These are phyloP conservation scores for Cunninghamia lanceolata DNA, from an alignment of 75 land plant genomes.

Conservation along the genomic window DNA sequence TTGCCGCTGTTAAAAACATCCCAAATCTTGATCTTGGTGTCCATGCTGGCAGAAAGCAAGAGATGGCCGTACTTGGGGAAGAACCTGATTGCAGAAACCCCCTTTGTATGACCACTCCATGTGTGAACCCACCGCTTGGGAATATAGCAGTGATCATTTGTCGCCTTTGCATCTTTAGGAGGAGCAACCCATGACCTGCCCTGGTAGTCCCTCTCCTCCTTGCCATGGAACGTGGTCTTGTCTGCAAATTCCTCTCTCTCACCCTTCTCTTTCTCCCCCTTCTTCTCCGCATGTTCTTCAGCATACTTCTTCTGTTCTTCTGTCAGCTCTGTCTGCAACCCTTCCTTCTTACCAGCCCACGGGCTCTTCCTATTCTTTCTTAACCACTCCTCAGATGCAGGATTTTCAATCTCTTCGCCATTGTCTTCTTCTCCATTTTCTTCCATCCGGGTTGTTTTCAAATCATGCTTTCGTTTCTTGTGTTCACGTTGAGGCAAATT, in stretches of 20 bases:
- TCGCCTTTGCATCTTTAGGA: conserved; percentile 90
- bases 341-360: conserved; percentile 90
- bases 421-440: conserved; percentile 22
- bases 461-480: conserved; percentile 47
- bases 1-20: conserved; percentile 43
- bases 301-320: conserved; percentile 99
- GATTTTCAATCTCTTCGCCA: conserved; percentile 27
- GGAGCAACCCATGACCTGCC: conserved; percentile 92
- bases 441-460: conserved; percentile 29
- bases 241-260: conserved; percentile 39
- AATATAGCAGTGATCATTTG: conserved; percentile 88
- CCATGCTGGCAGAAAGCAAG: conserved; percentile 43
- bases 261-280: conserved; percentile 51
- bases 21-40: conserved; percentile 46
- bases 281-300: conserved; percentile 85
- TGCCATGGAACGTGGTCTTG: conserved; percentile 91
- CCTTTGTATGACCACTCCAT: conserved; percentile 97
- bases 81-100: conserved; percentile 78
- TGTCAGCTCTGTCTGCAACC: conserved; percentile 67
- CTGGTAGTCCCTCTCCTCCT: conserved; percentile 91
- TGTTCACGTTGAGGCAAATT: conserved; percentile 84
- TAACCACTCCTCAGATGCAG: conserved; percentile 76
- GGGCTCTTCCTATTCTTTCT: conserved; percentile 69
- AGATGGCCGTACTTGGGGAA: conserved; percentile 46
- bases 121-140: conserved; percentile 92